phyloP scores from a whole-genome alignment of 225 moss, liverwort and hornwort genomes.

The Climacium dendroides region DNA sequence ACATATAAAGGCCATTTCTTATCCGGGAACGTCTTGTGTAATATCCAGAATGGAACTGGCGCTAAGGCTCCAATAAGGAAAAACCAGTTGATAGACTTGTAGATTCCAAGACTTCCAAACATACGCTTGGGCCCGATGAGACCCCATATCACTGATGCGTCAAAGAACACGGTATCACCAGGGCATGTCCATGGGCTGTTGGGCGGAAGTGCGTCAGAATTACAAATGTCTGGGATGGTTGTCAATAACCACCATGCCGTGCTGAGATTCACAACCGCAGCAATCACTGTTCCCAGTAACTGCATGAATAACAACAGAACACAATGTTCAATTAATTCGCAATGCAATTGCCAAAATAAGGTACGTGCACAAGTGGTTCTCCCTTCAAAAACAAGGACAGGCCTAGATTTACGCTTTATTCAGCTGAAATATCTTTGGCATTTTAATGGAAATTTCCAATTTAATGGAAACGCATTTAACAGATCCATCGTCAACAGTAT shows the following conservation, averaged over 20 bases:
- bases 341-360: not conserved
- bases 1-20: conserved; percentile 47
- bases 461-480: not conserved
- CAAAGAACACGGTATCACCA: conserved; percentile 42
- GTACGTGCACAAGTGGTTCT: not conserved
- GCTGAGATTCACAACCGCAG: conserved; percentile 38
- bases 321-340: not conserved
- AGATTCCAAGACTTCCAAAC: conserved; percentile 49
- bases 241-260: conserved; percentile 74
- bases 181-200: conserved; percentile 75
- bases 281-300: conserved; percentile 56
- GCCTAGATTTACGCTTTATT: not conserved
- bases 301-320: conserved; percentile 8
- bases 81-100: conserved; percentile 61
- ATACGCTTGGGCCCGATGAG: conserved; percentile 65
- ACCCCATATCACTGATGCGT: conserved; percentile 86
- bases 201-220: conserved; percentile 12
- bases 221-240: conserved; percentile 40
- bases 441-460: too few relatives aligned
- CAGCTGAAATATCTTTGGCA: too few relatives aligned
- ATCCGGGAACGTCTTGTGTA: conserved; percentile 39
- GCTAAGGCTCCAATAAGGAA: conserved; percentile 49
- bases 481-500: not conserved
- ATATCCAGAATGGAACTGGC: conserved; percentile 55
- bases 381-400: too few relatives aligned